These are phyloP conservation scores for Morella rubra DNA, from an alignment of 306 rosid genomes.

Conservation along the genomic window DNA sequence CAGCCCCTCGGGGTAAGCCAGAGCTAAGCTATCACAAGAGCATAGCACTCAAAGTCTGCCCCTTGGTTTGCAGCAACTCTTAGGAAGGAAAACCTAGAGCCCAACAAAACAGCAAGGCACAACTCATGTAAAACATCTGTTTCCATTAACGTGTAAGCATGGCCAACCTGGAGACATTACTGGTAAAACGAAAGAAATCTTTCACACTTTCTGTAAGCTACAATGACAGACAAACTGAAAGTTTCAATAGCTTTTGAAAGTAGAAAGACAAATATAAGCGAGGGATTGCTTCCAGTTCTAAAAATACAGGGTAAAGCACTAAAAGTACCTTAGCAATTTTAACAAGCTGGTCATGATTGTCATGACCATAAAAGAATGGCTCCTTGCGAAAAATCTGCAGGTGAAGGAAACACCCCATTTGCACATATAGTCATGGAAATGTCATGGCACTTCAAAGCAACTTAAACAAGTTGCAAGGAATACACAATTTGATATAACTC, in stretches of 20 bases:
- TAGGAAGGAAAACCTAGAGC: not conserved
- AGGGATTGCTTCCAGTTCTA: conserved; percentile 6
- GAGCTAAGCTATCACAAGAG: not conserved
- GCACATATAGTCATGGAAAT: not conserved
- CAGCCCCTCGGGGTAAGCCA: not conserved
- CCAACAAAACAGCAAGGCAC: not conserved
- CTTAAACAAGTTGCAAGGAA: not conserved
- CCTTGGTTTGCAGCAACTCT: conserved; percentile 1
- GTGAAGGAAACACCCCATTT: not conserved
- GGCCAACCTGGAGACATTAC: not conserved
- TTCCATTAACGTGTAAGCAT: not conserved
- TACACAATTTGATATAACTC: conserved; percentile 27
- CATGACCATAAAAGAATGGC: conserved; percentile 96
- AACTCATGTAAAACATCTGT: not conserved
- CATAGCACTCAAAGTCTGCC: not conserved
- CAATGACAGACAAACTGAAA: not conserved
- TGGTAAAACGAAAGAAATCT: not conserved
- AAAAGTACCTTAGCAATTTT: conserved; percentile 81
- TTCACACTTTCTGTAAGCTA: not conserved
- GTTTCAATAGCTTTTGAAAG: not conserved
- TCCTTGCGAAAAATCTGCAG: conserved; percentile 88
- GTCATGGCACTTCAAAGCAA: not conserved
- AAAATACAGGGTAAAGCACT: conserved; percentile 17
- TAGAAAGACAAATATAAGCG: not conserved
- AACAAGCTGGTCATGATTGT: conserved; percentile 91